Evolutionary conservation across 1,284 basidiomycete genomes (phyloP), one percentile per base, ranked within the genome.

Genomic region (Boletus holoroseus): DNA sequence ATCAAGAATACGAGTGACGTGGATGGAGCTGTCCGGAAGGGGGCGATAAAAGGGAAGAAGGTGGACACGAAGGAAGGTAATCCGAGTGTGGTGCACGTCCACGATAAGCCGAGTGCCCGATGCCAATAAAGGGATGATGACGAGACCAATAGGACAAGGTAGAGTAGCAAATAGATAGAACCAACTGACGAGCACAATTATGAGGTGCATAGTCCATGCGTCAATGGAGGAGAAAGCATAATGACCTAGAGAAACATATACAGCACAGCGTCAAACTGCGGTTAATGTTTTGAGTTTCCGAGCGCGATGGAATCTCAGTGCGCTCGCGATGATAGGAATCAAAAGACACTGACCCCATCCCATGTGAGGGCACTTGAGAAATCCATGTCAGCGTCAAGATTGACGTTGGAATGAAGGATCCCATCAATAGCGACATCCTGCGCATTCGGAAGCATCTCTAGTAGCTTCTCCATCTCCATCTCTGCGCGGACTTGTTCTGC

Each of bases 381-480:
- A 58, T 70, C 70, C 55, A 68, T 66, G 53, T 66, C 69, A 27
- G 55, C 53, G 48, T 61, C 58, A 18, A 56, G 39, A 44, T 55
- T 51, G 51, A 56, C 60, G 48, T 62, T 64, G 31, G 62, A 27
- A 43, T 55, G 54, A 35, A 55, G 55, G 60, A 62, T 53, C 50
- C 55, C 58, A 42, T 62, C 63, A 28, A 57, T 49, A 53, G 49
- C 47, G 39, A 69, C 63, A 36, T 70, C 65, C 50, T 69, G 64
- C 47, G 62, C 67, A 58, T 58, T 60, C 55, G 71, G 74, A 60
- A 78, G 67, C 70, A 78, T 70, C 63, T 77, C 79, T 64, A 85
- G 63, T 49, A 85, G 71, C 66, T 72, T 76, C 72, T 82, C 78
- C 72, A 85, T 79, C 67, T 82, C 82, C 58, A 71, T 69, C 62